A percentile compares a stretch with the other conserved stretches of the same genome.
These are phyloP conservation scores for Penicillium pancosmium DNA, from an alignment of 495 filamentous ascomycete species.

Conservation along the genomic window DNA sequence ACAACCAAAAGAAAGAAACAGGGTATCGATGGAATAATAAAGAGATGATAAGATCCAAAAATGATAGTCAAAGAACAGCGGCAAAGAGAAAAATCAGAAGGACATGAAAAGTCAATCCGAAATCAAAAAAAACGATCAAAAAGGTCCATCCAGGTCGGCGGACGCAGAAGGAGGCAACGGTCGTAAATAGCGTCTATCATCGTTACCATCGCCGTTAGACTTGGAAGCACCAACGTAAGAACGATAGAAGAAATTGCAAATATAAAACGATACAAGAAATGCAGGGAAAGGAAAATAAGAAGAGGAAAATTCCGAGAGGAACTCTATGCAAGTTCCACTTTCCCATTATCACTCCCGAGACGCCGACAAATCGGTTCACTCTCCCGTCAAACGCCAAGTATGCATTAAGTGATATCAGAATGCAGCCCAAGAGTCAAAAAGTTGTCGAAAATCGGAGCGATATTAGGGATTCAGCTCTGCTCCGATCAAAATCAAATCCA, in stretches of 20 bases:
- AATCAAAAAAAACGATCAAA: slow-evolving; percentile 14
- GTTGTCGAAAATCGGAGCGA: background rate
- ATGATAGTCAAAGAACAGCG: slow-evolving; percentile 22
- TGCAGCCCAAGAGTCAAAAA: slow-evolving; percentile 8
- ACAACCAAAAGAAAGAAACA: slow-evolving; percentile 24
- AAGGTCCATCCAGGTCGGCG: slow-evolving; percentile 1
- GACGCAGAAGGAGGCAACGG: background rate
- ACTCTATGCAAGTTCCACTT: slow-evolving; percentile 7
- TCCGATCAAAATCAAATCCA: slow-evolving; percentile 43
- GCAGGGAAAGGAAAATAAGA: background rate
- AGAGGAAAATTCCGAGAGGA: background rate
- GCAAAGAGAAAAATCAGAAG: slow-evolving; percentile 27
- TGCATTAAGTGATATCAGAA: slow-evolving; percentile 42
- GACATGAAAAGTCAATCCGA: slow-evolving; percentile 7
- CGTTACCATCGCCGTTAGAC: background rate
- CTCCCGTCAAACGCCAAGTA: slow-evolving; percentile 42
- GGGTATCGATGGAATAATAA: slow-evolving; percentile 41
- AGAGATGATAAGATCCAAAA: slow-evolving; percentile 22
- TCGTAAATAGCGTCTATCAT: slow-evolving; percentile 6
- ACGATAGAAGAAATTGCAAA: background rate
- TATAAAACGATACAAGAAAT: background rate
- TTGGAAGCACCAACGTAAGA: background rate
- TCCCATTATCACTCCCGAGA: slow-evolving; percentile 31
- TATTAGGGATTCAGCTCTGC: background rate
- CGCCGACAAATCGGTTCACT: slow-evolving; percentile 33